Conservation (phyloP, 495 filamentous ascomycete genomes). For the Aspergillus biplanus region DNA sequence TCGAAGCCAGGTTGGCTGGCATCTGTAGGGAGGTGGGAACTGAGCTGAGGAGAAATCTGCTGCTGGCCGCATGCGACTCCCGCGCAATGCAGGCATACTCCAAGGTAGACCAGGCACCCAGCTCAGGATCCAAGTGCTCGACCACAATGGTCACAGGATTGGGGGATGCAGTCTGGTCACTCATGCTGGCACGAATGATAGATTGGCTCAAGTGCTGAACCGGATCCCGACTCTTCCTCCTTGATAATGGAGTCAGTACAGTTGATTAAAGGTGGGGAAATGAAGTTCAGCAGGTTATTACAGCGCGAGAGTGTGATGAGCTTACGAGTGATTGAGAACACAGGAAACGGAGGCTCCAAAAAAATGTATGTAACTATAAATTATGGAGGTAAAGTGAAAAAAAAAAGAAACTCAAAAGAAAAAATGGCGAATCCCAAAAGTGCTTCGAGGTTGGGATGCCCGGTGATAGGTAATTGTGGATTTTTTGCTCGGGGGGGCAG, state of each 20-base stretch:
- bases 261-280: slow-evolving; percentile 3
- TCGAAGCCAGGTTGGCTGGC: slow-evolving; percentile 61
- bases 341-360: not conserved
- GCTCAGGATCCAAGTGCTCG: slow-evolving; percentile 90
- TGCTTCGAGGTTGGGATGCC: no score
- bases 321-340: not conserved
- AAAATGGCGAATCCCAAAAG: no score
- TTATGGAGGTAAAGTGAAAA: not conserved
- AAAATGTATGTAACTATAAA: not conserved
- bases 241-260: slow-evolving; percentile 4
- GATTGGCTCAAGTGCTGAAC: slow-evolving; percentile 2
- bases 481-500: not conserved
- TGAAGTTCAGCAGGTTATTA: slow-evolving; percentile 1
- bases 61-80: slow-evolving; percentile 70
- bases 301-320: not conserved
- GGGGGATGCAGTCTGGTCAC: slow-evolving; percentile 24
- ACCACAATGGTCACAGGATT: slow-evolving; percentile 75
- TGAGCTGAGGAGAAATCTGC: slow-evolving; percentile 82
- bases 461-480: no score
- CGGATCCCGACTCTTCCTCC: not conserved
- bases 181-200: slow-evolving; percentile 27
- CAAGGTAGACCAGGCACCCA: slow-evolving; percentile 90
- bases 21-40: slow-evolving; percentile 69
- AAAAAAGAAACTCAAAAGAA: not conserved
- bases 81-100: slow-evolving; percentile 86